Percentiles rank a stretch among this genome's conserved stretches.
Evolutionary conservation across 495 filamentous ascomycete species (phyloP).

Genomic region (Penicillium mononematosum): DNA sequence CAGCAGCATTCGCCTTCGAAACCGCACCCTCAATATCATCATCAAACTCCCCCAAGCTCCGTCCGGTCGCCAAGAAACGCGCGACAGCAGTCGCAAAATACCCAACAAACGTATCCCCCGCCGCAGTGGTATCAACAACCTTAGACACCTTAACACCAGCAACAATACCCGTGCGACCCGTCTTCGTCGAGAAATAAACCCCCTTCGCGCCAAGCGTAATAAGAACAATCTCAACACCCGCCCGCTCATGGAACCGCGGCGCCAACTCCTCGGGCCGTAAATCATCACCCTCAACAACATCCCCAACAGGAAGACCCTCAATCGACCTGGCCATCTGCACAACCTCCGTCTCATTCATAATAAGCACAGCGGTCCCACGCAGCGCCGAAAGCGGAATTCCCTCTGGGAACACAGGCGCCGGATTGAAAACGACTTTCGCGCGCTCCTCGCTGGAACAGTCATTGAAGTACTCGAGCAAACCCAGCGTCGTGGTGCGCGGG

Average conservation of each 20-base stretch:
- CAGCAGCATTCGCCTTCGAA: slow-evolving; percentile 24
- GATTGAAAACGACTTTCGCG: slow-evolving; percentile 51
- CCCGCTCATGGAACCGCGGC: slow-evolving; percentile 52
- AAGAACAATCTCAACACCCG: slow-evolving; percentile 62
- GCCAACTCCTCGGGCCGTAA: slow-evolving; percentile 44
- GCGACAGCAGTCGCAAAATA: slow-evolving; percentile 27
- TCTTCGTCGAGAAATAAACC: slow-evolving; percentile 47
- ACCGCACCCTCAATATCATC: slow-evolving; percentile 24
- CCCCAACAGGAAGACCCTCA: slow-evolving; percentile 17
- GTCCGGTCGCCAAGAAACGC: slow-evolving; percentile 21
- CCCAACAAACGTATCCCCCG: slow-evolving; percentile 82
- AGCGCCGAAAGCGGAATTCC: slow-evolving; percentile 54
- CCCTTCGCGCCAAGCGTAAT: slow-evolving; percentile 75
- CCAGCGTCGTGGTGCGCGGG: slow-evolving; percentile 63
- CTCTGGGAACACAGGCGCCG: slow-evolving; percentile 61
- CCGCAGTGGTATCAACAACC: slow-evolving; percentile 84
- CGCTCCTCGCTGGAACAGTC: not conserved
- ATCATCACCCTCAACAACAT: slow-evolving; percentile 11
- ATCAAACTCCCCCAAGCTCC: slow-evolving; percentile 19
- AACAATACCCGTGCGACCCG: slow-evolving; percentile 36
- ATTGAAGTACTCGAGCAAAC: slow-evolving; percentile 56
- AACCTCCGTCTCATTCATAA: slow-evolving; percentile 84
- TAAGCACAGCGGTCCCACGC: slow-evolving; percentile 60
- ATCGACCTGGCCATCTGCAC: slow-evolving; percentile 52
- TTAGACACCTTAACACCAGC: slow-evolving; percentile 53